phyloP scores from a whole-genome alignment of 192 early-diverging fungal species.

The Coemansia sp. region DNA sequence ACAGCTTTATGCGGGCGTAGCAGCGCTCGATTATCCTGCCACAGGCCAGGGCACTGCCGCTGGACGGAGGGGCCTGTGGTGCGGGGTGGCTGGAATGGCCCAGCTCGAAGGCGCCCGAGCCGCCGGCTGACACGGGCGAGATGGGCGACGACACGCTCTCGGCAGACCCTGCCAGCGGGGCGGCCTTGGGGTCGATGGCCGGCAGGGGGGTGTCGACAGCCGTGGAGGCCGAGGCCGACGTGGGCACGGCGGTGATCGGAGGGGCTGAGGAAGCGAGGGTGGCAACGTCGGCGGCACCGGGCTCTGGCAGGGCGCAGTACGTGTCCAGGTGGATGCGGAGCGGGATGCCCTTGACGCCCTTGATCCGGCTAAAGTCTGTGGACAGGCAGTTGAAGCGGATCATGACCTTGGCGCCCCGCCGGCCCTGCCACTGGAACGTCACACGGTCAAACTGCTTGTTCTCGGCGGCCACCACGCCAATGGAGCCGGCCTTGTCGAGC shows the following conservation, averaged over 20 bases:
- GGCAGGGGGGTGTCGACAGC: not conserved
- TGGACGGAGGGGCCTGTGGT: not conserved
- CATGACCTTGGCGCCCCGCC: constrained; percentile 57
- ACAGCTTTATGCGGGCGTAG: constrained; percentile 62
- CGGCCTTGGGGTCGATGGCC: not conserved
- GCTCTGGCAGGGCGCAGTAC: constrained; percentile 7
- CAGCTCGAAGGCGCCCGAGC: constrained; percentile 6
- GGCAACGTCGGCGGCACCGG: constrained; percentile 1
- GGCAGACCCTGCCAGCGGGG: not conserved
- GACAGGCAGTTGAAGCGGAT: constrained; percentile 70
- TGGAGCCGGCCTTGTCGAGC: constrained; percentile 55
- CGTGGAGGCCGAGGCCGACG: not conserved
- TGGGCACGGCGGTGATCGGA: constrained; percentile 1
- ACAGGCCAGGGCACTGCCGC: not conserved
- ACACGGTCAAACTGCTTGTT: constrained; percentile 62
- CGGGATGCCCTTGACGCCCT: constrained; percentile 73
- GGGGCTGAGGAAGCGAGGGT: constrained; percentile 6
- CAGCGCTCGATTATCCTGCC: constrained; percentile 50
- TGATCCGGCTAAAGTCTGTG: constrained; percentile 75
- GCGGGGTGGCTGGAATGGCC: too few relatives aligned
- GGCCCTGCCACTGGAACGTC: constrained; percentile 65
- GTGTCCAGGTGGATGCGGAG: constrained; percentile 52
- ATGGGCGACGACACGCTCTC: constrained; percentile 18
- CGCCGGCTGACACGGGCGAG: constrained; percentile 1
- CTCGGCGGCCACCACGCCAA: constrained; percentile 53